phyloP scores from a whole-genome alignment of 2,329 filamentous ascomycete species.

The Aspergillus brunneoviolaceus region DNA sequence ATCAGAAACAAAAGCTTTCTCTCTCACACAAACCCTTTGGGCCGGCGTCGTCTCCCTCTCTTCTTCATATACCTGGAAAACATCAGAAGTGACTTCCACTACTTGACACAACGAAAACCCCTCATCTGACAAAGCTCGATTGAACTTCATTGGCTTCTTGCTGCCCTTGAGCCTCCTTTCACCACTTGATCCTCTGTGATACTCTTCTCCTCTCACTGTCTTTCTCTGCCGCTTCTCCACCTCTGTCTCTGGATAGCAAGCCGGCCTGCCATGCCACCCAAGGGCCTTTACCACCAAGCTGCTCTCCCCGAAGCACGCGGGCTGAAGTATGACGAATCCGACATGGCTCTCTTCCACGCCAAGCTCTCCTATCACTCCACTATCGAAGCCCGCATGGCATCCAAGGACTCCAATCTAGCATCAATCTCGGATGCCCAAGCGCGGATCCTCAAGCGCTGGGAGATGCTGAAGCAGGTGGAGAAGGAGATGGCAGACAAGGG shows the following conservation, averaged over 20 bases:
- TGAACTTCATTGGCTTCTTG: neutral
- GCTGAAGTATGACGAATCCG: conserved; percentile 37
- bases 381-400: conserved; percentile 33
- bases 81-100: neutral
- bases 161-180: neutral
- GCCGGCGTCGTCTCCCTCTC: neutral
- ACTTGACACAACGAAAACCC: neutral
- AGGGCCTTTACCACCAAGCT: conserved; percentile 17
- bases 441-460: conserved; percentile 37
- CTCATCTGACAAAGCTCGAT: neutral
- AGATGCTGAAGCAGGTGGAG: conserved; percentile 34
- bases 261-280: conserved; percentile 25
- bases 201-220: neutral
- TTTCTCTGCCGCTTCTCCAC: neutral
- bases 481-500: conserved; percentile 36
- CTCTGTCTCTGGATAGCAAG: neutral
- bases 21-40: neutral
- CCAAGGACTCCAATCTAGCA: conserved; percentile 32
- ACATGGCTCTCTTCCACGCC: conserved; percentile 39
- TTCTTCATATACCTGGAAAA: neutral
- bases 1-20: neutral
- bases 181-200: neutral
- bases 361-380: conserved; percentile 38
- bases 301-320: conserved; percentile 35
- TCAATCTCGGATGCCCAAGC: conserved; percentile 37